Evolutionary conservation across 805 yeast genomes (phyloP).

Genomic region (Candida insectalens): DNA sequence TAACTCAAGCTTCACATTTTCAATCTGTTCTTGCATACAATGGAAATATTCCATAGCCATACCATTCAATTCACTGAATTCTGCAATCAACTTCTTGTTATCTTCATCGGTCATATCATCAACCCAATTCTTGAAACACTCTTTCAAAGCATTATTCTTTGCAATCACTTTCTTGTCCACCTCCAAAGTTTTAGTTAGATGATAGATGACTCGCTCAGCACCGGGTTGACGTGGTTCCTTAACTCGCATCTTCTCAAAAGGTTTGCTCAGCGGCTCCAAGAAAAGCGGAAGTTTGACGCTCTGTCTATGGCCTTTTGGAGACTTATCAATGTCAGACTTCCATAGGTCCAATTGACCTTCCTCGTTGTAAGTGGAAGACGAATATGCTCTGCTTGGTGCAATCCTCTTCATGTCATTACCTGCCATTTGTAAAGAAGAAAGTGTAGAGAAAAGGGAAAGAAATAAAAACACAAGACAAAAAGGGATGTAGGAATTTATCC

Average conservation of each 20-base stretch:
- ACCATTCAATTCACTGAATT: slow-evolving; percentile 29
- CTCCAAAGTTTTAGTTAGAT: slow-evolving; percentile 28
- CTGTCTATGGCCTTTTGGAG: slow-evolving; percentile 15
- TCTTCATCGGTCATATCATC: slow-evolving; percentile 29
- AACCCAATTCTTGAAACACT: slow-evolving; percentile 34
- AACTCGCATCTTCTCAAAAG: slow-evolving; percentile 17
- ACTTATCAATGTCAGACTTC: too few species aligned
- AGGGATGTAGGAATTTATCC: too few species aligned
- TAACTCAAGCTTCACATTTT: slow-evolving; percentile 32
- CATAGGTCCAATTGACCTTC: too few species aligned
- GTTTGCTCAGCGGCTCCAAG: slow-evolving; percentile 15
- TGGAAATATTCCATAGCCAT: slow-evolving; percentile 29
- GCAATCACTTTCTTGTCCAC: slow-evolving; percentile 27
- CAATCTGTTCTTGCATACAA: slow-evolving; percentile 26
- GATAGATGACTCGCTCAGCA: slow-evolving; percentile 23
- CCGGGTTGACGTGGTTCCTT: slow-evolving; percentile 18
- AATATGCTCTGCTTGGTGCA: too few species aligned
- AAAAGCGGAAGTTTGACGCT: slow-evolving; percentile 4
- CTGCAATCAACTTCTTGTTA: slow-evolving; percentile 28
- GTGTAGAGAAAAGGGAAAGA: too few species aligned
- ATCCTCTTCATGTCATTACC: too few species aligned
- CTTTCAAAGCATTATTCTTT: slow-evolving; percentile 28
- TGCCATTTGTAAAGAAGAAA: too few species aligned
- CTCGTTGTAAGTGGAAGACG: too few species aligned
- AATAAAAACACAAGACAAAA: too few species aligned